A percentile compares a stretch with the other conserved stretches of the same genome.
These are phyloP conservation scores for Cetradonia linearis DNA, from an alignment of 495 filamentous ascomycete genomes.

Conservation along the genomic window DNA sequence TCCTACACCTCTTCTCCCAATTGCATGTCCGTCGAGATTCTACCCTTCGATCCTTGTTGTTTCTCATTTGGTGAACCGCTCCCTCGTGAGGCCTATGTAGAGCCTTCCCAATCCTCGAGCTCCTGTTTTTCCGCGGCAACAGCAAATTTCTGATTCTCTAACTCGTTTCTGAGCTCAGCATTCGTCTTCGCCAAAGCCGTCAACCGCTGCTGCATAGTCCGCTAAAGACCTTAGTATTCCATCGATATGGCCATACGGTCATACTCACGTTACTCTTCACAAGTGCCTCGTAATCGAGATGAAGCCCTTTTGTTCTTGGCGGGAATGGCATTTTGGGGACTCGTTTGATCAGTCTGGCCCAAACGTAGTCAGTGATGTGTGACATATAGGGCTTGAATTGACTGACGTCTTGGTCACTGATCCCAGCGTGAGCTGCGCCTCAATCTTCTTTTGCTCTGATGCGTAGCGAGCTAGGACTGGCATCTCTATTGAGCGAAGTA, in stretches of 20 bases:
- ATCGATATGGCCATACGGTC: constrained; percentile 1
- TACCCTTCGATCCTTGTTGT: not conserved
- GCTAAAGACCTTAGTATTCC: constrained; percentile 28
- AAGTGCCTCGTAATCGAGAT: constrained; percentile 52
- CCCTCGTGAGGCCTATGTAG: constrained; percentile 33
- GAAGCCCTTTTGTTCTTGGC: constrained; percentile 42
- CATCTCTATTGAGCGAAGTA: constrained; percentile 45
- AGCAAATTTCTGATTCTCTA: constrained; percentile 42
- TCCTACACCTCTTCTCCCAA: too few species aligned
- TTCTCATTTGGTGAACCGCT: not conserved
- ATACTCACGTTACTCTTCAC: constrained; percentile 43
- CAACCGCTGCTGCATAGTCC: constrained; percentile 41
- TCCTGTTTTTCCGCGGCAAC: constrained; percentile 42
- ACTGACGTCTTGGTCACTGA: constrained; percentile 40
- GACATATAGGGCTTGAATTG: not conserved
- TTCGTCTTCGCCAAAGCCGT: constrained; percentile 45
- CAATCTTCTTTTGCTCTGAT: constrained; percentile 45
- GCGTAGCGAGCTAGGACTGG: constrained; percentile 45
- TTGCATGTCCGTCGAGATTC: not conserved
- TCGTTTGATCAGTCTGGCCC: constrained; percentile 34
- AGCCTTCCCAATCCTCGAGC: constrained; percentile 43
- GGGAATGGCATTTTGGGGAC: constrained; percentile 53
- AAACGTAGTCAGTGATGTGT: constrained; percentile 5
- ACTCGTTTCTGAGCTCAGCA: constrained; percentile 43
- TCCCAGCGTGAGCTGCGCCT: constrained; percentile 45